These are phyloP conservation scores for Arabis alpina DNA, from an alignment of 345 rosid genomes.

Conservation along the genomic window DNA sequence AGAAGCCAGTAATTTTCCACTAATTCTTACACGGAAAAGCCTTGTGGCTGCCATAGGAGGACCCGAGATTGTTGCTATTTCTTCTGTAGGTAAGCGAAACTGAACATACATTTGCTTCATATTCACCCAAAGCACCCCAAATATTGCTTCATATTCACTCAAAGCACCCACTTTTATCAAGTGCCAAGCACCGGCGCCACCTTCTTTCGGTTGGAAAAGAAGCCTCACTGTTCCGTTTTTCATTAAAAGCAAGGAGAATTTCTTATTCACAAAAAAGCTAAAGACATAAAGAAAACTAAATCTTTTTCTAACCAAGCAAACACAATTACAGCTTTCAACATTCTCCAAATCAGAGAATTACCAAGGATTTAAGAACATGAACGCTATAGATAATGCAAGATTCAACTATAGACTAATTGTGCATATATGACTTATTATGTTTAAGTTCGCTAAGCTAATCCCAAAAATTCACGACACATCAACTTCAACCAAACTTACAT, in stretches of 20 bases:
- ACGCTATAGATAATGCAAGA: not conserved
- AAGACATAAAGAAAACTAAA: not conserved
- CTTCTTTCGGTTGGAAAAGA: constrained; percentile 92
- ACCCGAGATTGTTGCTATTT: no score
- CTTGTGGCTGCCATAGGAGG: no score
- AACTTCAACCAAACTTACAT: no score
- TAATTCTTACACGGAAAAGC: no score
- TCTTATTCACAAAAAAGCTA: constrained; percentile 20
- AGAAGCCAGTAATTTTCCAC: no score
- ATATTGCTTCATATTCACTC: constrained; percentile 85
- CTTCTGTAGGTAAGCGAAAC: no score
- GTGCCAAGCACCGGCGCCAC: constrained; percentile 82
- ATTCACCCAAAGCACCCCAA: constrained; percentile 89
- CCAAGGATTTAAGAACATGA: not conserved
- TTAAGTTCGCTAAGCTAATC: no score
- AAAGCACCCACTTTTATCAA: constrained; percentile 85
- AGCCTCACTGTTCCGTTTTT: constrained; percentile 87
- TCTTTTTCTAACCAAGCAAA: not conserved
- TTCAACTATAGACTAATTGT: constrained; percentile 28
- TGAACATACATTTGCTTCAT: no score
- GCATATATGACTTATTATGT: no score
- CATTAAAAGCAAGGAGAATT: constrained; percentile 3
- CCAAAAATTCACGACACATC: no score
- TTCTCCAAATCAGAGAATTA: constrained; percentile 4
- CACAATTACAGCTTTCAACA: not conserved